phyloP scores from a whole-genome alignment of 2,329 filamentous ascomycete genomes.

The Diplodia intermedia region DNA sequence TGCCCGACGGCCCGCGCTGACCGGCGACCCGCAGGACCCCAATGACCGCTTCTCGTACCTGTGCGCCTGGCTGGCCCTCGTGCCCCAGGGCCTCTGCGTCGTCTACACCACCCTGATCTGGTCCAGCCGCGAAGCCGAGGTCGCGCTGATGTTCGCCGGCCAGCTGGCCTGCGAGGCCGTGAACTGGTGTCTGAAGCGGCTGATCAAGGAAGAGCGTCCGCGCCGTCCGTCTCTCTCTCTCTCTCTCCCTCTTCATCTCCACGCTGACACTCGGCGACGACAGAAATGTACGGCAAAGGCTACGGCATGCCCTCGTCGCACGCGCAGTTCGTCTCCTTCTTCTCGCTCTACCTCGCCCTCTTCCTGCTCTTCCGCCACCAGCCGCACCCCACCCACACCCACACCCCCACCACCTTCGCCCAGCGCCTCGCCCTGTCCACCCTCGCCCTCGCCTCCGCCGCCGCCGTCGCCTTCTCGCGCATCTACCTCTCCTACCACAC shows the following conservation, averaged over 20 bases:
- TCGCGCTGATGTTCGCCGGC: constrained; percentile 86
- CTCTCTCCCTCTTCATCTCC: not conserved
- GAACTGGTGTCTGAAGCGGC: constrained; percentile 87
- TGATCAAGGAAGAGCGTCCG: constrained; percentile 91
- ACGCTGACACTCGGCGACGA: constrained; percentile 32
- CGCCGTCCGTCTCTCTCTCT: constrained; percentile 62
- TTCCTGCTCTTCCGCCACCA: constrained; percentile 83
- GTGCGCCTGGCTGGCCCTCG: constrained; percentile 91
- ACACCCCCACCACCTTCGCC: constrained; percentile 63
- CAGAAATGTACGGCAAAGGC: constrained; percentile 81
- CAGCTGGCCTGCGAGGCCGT: constrained; percentile 90
- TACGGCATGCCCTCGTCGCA: constrained; percentile 98
- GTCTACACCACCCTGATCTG: constrained; percentile 90
- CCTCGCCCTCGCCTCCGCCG: constrained; percentile 50
- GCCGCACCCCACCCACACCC: constrained; percentile 55
- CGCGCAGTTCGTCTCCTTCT: constrained; percentile 93
- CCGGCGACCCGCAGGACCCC: constrained; percentile 71
- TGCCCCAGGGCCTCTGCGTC: constrained; percentile 89
- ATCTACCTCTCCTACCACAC: constrained; percentile 96
- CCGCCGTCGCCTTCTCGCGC: constrained; percentile 74
- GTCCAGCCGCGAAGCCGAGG: constrained; percentile 88
- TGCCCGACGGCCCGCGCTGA: constrained; percentile 13
- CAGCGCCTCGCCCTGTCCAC: constrained; percentile 65
- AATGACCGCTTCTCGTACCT: constrained; percentile 81
- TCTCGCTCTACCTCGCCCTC: constrained; percentile 80